Evolutionary conservation across 1,139 yeast species (phyloP).

Genomic region (Magnusiomyces suaveolens): DNA sequence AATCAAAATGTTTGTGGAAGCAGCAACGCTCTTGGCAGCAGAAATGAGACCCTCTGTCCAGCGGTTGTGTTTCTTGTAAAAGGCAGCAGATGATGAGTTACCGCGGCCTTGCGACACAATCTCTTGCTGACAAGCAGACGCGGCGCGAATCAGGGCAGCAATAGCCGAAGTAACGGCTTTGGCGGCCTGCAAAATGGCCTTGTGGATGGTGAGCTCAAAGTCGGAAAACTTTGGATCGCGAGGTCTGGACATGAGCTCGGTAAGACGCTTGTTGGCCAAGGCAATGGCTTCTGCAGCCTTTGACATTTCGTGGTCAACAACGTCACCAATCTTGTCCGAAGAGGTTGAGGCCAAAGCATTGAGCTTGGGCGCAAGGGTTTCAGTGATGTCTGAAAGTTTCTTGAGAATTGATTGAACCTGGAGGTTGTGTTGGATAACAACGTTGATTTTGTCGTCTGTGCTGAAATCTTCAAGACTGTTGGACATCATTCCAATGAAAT

Average conservation of each 20-base stretch:
- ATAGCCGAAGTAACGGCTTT: conserved; percentile 76
- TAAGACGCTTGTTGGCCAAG: conserved; percentile 54
- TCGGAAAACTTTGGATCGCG: conserved; percentile 48
- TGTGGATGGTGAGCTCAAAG: conserved; percentile 62
- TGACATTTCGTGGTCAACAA: conserved; percentile 64
- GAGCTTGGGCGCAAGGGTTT: conserved; percentile 46
- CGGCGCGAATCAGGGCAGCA: conserved; percentile 59
- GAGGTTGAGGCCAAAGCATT: conserved; percentile 38
- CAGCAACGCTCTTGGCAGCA: conserved; percentile 84
- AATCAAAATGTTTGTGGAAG: conserved; percentile 69
- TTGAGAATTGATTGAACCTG: conserved; percentile 66
- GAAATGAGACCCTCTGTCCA: conserved; percentile 94
- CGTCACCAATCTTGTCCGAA: conserved; percentile 51
- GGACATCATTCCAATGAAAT: conserved; percentile 52
- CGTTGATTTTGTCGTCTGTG: conserved; percentile 64
- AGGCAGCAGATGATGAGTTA: conserved; percentile 56
- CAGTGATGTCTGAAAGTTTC: conserved; percentile 46
- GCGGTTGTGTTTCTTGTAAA: conserved; percentile 77
- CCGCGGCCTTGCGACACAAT: conserved; percentile 70
- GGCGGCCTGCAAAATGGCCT: conserved; percentile 69
- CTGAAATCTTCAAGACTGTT: conserved; percentile 40
- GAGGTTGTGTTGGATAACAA: conserved; percentile 65
- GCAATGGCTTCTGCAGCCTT: conserved; percentile 63
- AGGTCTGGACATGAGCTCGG: conserved; percentile 41
- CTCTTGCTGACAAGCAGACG: conserved; percentile 75